Percentiles rank a stretch among this genome's conserved stretches.
phyloP scores from a whole-genome alignment of 2,329 filamentous ascomycete species.

The Beauveria varroae region DNA sequence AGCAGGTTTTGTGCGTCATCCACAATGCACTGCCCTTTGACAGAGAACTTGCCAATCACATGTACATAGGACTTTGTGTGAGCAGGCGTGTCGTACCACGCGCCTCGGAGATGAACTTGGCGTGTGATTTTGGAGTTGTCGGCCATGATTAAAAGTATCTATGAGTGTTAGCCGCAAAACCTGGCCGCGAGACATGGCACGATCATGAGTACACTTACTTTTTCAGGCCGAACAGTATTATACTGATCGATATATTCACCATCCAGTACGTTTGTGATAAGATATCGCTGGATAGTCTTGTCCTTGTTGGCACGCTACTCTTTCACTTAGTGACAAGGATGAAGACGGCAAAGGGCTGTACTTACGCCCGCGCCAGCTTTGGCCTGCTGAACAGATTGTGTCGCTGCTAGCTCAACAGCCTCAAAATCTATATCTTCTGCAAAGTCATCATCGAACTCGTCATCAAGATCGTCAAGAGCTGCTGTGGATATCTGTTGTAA shows the following conservation, averaged over 20 bases:
- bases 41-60: conserved; percentile 70
- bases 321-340: conserved; percentile 52
- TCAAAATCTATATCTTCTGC: conserved; percentile 75
- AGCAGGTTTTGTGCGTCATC: conserved; percentile 78
- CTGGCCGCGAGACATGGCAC: neutral
- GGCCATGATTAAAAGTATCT: conserved; percentile 77
- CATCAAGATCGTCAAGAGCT: conserved; percentile 13
- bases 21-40: conserved; percentile 66
- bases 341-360: conserved; percentile 19
- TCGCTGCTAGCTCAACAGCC: conserved; percentile 64
- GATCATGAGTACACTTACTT: conserved; percentile 44
- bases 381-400: conserved; percentile 48
- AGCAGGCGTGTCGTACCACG: conserved; percentile 79
- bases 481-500: neutral
- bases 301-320: conserved; percentile 58
- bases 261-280: conserved; percentile 67
- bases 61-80: conserved; percentile 73
- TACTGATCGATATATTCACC: conserved; percentile 58
- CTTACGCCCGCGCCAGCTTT: conserved; percentile 28
- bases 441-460: conserved; percentile 36
- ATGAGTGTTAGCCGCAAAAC: conserved; percentile 14
- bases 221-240: conserved; percentile 56
- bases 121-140: conserved; percentile 61
- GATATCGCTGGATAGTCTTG: conserved; percentile 78
- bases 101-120: conserved; percentile 70